phyloP scores from a whole-genome alignment of 2,329 filamentous ascomycete genomes.

The Xylariaceae sp. region DNA sequence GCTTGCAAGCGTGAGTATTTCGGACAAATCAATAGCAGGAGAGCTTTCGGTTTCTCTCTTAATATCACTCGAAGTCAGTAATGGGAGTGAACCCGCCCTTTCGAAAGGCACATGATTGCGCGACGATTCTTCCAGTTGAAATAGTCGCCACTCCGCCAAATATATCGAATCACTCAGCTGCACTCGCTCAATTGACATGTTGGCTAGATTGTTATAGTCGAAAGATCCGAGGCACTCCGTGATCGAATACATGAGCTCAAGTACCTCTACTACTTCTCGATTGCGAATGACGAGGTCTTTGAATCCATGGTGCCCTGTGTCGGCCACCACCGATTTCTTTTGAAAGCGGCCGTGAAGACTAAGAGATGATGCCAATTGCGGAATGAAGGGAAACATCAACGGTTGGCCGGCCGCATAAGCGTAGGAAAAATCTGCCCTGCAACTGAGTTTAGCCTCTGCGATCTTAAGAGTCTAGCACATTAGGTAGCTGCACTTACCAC shows the following conservation, averaged over 20 bases:
- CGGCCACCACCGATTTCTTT: constrained; percentile 33
- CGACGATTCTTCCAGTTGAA: constrained; percentile 35
- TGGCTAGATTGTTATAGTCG: constrained; percentile 40
- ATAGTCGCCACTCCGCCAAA: constrained; percentile 41
- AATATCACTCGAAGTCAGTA: constrained; percentile 19
- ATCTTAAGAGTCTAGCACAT: background rate
- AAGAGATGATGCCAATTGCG: constrained; percentile 37
- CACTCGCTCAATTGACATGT: constrained; percentile 37
- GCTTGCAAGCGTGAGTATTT: constrained; percentile 38
- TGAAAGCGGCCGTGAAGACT: constrained; percentile 38
- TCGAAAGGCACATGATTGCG: constrained; percentile 27
- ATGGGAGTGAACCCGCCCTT: constrained; percentile 24
- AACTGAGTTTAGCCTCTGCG: constrained; percentile 21
- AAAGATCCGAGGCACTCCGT: constrained; percentile 40
- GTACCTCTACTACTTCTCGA: constrained; percentile 37
- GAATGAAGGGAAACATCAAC: constrained; percentile 41
- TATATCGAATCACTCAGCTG: constrained; percentile 43
- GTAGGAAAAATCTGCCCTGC: constrained; percentile 43
- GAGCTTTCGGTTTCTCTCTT: constrained; percentile 14
- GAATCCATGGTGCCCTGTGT: constrained; percentile 22
- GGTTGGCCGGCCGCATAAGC: constrained; percentile 39
- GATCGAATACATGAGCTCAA: constrained; percentile 40
- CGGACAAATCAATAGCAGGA: constrained; percentile 37
- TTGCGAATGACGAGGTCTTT: constrained; percentile 35
- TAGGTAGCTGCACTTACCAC: constrained; percentile 32